Conservation (phyloP, 805 yeast species). For the Zygosaccharomyces siamensis region DNA sequence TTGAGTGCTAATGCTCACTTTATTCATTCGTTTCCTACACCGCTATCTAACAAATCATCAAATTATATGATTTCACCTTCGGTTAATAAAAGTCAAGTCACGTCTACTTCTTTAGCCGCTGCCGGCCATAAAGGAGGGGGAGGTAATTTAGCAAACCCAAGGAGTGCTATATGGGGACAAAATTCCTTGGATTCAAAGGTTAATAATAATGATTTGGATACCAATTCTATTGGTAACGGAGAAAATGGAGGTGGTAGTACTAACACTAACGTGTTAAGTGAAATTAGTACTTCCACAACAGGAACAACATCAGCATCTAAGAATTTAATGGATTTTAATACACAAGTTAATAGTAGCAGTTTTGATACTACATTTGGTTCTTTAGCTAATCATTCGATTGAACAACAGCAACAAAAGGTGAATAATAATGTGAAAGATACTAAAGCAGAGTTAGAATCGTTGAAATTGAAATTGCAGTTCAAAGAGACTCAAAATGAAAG, state of each 20-base stretch:
- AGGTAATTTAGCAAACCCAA: neutral
- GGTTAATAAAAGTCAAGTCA: slow-evolving; percentile 3
- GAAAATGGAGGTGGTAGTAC: neutral
- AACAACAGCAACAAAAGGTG: neutral
- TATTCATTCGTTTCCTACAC: neutral
- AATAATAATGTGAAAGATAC: neutral
- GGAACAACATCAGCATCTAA: slow-evolving; percentile 6
- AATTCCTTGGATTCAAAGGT: neutral
- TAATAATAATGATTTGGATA: neutral
- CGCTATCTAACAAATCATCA: slow-evolving; percentile 2
- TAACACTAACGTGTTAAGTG: slow-evolving; percentile 1
- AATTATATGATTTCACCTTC: slow-evolving; percentile 5
- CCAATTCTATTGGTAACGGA: neutral
- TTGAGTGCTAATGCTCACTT: slow-evolving; percentile 1
- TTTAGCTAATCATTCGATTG: neutral
- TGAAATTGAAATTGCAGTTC: slow-evolving; percentile 48
- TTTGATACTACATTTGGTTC: slow-evolving; percentile 9
- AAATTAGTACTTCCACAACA: slow-evolving; percentile 7
- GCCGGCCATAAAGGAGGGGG: slow-evolving; percentile 4
- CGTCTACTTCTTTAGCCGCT: slow-evolving; percentile 5
- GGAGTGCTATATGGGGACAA: slow-evolving; percentile 4
- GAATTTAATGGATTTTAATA: slow-evolving; percentile 3
- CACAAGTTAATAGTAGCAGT: slow-evolving; percentile 6
- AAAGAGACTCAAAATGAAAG: slow-evolving; percentile 50
- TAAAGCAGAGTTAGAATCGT: slow-evolving; percentile 29